Percentiles rank a stretch among this genome's conserved stretches.
Conservation (phyloP, 495 filamentous ascomycete genomes). For the Penicillium tannophilum region DNA sequence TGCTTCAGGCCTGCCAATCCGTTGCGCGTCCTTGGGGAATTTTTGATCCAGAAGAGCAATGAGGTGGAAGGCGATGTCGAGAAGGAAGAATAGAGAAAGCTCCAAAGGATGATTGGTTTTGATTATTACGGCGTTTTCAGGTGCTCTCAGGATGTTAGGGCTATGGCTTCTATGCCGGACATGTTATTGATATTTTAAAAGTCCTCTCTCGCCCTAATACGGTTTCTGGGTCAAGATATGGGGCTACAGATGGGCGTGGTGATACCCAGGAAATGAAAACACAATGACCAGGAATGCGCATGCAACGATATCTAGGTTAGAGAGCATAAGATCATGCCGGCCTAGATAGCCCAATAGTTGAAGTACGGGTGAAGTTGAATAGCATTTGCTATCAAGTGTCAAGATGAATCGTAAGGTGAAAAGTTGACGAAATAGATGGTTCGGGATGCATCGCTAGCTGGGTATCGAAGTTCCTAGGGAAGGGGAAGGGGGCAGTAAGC, state of each 20-base stretch:
- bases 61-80: constrained; percentile 60
- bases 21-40: constrained; percentile 82
- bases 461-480: constrained; percentile 1
- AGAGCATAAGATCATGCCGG: too few relatives aligned
- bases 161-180: not conserved
- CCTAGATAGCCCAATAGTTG: too few relatives aligned
- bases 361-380: not conserved
- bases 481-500: constrained; percentile 1
- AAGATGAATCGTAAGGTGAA: not conserved
- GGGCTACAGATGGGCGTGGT: constrained; percentile 3
- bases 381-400: not conserved
- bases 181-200: too few relatives aligned
- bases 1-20: constrained; percentile 70
- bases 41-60: constrained; percentile 75
- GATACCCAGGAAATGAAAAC: constrained; percentile 4
- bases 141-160: not conserved
- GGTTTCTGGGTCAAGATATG: not conserved
- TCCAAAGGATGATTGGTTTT: not conserved
- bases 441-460: not conserved
- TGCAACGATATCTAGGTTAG: not conserved
- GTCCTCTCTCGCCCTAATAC: too few relatives aligned
- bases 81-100: constrained; percentile 19
- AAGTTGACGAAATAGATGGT: not conserved
- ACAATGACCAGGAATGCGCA: not conserved
- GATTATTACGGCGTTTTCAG: constrained; percentile 12